Base-by-base conservation (phyloP, 805 yeast species). In the Cyberlindnera nakhonratchasimensis region DNA sequence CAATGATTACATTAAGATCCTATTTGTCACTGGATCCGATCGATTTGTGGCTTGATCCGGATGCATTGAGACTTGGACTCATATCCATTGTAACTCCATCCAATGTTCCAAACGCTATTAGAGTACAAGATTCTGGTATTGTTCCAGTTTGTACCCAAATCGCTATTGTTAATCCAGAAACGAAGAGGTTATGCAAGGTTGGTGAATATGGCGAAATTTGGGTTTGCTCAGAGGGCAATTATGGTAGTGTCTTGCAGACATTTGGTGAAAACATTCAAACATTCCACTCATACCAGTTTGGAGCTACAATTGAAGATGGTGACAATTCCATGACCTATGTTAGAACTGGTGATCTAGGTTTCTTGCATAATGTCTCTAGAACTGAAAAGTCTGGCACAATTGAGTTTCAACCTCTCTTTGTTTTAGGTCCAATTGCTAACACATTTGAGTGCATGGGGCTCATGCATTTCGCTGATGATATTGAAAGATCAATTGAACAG, bases 181-280 rank as follows among this genome's bases (percentile, higher is more conserved):
- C 97, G 0, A 63, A 75, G 34, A 67, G 70, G 40, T 67, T 89
- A 11, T 91, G 99, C 58, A 78, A 75, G 44, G 82, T 81, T 39
- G 97, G 98, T 7, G 99, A 93, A 62, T 80, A 79, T 61, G 99
- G 99, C 25, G 99, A 93, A 64, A 88, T 93, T 29, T 93, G 98
- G 98, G 95, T 91, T 2, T 78, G 86, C 49, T 85, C 96, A 1
- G 96, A 88, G 50, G 95, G 91, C 1, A 89, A 84, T 52, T 82
- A 80, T 22, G 69, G 70, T 22, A 69, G 78, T 2, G 72, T 71
- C 1, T 67, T 72, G 9, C 85, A 80, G 47, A 63, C 66, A 11
- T 77, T 81, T 50, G 70, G 69, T 6, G 61, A 66, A 10, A 68
- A 69, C 17, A 36, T 24, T 9, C 42, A 32, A 10, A 37, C 53